Evolutionary conservation across 371 early-diverging fungal genomes (phyloP).

Genomic region (Mucor irregularis): DNA sequence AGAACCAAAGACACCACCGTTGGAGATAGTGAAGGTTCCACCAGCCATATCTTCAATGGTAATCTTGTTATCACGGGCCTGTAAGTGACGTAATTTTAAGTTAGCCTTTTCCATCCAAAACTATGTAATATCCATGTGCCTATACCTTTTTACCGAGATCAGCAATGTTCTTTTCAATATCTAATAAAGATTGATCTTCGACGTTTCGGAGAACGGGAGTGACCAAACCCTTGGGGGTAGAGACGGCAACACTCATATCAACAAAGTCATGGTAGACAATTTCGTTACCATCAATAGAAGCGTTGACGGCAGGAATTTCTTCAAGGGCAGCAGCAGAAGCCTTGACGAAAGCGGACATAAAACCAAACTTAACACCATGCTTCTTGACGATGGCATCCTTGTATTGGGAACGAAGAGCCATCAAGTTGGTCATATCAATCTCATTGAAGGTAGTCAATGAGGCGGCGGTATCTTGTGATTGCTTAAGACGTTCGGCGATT

Average conservation of each 20-base stretch:
- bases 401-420: slow-evolving; percentile 86
- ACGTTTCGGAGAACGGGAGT: slow-evolving; percentile 95
- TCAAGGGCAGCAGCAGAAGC: slow-evolving; percentile 83
- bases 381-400: slow-evolving; percentile 94
- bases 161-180: slow-evolving; percentile 90
- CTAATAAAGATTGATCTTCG: slow-evolving; percentile 82
- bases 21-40: slow-evolving; percentile 98
- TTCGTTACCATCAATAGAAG: slow-evolving; percentile 84
- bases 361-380: slow-evolving; percentile 95
- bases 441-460: slow-evolving; percentile 98
- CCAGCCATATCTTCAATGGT: slow-evolving; percentile 96
- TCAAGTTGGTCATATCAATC: slow-evolving; percentile 94
- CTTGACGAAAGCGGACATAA: slow-evolving; percentile 97
- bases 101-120: background rate
- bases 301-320: slow-evolving; percentile 93
- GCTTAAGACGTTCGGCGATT: slow-evolving; percentile 94
- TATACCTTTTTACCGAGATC: slow-evolving; percentile 80
- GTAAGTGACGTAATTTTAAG: no score
- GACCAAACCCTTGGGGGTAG: slow-evolving; percentile 98
- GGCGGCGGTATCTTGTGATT: slow-evolving; percentile 95
- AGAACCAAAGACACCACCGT: slow-evolving; percentile 98
- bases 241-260: slow-evolving; percentile 95
- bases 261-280: slow-evolving; percentile 93
- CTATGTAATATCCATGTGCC: background rate
- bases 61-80: slow-evolving; percentile 94